Evolutionary conservation across 306 rosid genomes (phyloP).

Genomic region (Adenanthera pavonina): DNA sequence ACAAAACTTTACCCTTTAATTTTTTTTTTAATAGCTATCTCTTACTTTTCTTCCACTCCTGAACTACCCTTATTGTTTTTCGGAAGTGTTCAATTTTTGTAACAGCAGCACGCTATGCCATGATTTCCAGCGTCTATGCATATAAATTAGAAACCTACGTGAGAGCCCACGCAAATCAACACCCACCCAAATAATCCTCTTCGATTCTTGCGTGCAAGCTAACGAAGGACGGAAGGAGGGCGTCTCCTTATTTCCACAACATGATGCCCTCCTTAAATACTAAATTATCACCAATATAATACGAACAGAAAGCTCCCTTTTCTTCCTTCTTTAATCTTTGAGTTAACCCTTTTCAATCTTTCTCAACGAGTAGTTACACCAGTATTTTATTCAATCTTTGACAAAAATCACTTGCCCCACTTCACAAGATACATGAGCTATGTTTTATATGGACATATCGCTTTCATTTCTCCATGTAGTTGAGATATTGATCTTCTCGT

Average conservation of each 20-base stretch:
- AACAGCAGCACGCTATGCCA: slow-evolving; percentile 5
- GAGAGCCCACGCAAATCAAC: not conserved
- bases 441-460: slow-evolving; percentile 39
- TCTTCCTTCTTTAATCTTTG: not conserved
- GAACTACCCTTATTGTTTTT: slow-evolving; percentile 11
- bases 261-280: not conserved
- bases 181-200: slow-evolving; percentile 13
- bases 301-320: not conserved
- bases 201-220: slow-evolving; percentile 48
- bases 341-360: slow-evolving; percentile 12
- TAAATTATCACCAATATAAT: slow-evolving; percentile 6
- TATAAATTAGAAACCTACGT: not conserved
- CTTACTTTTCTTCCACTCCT: slow-evolving; percentile 24
- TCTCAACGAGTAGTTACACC: slow-evolving; percentile 48
- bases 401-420: slow-evolving; percentile 1
- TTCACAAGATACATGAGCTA: slow-evolving; percentile 42
- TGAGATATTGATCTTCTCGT: slow-evolving; percentile 12
- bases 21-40: not conserved
- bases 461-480: not conserved
- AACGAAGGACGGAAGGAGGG: slow-evolving; percentile 10
- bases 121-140: not conserved
- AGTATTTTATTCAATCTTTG: not conserved
- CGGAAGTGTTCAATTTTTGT: slow-evolving; percentile 13
- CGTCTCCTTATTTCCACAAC: slow-evolving; percentile 15
- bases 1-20: not conserved